These are phyloP conservation scores for Olyra latifolia DNA, from an alignment of 176 grass and related monocot species.

Conservation along the genomic window DNA sequence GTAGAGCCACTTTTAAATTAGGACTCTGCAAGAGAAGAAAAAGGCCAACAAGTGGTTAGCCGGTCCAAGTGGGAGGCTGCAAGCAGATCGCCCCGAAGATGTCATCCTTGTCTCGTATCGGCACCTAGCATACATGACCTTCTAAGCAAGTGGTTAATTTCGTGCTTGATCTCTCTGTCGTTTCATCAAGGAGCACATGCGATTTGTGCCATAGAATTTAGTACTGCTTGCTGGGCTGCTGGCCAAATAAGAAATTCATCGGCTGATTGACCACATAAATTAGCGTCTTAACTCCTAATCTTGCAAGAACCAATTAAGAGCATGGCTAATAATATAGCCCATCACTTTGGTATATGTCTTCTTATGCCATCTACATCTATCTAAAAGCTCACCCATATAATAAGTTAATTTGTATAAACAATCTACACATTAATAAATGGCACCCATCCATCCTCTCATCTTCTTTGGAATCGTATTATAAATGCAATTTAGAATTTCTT, in stretches of 20 bases:
- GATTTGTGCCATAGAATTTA: background rate
- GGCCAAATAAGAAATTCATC: background rate
- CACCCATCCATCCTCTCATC: too few species aligned
- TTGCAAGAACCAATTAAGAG: background rate
- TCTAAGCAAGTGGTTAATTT: constrained; percentile 4
- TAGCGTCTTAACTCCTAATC: background rate
- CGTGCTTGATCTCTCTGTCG: background rate
- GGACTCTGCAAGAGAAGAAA: background rate
- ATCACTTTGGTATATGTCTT: too few species aligned
- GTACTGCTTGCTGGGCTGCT: background rate
- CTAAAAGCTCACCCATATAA: too few species aligned
- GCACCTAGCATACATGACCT: background rate
- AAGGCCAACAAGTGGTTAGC: background rate
- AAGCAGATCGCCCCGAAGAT: constrained; percentile 12
- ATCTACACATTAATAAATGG: too few species aligned
- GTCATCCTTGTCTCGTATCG: constrained; percentile 11
- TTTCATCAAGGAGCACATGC: background rate
- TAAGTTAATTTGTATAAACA: too few species aligned
- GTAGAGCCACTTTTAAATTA: background rate
- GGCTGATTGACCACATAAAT: background rate
- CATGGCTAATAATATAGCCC: too few species aligned
- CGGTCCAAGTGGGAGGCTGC: constrained; percentile 36
- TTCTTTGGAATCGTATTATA: too few species aligned
- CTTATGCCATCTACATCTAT: too few species aligned
- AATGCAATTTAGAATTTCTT: too few species aligned